A percentile compares a stretch with the other conserved stretches of the same genome.
phyloP scores from a whole-genome alignment of 208 protist species.

The Acanthamoeba sp. region DNA sequence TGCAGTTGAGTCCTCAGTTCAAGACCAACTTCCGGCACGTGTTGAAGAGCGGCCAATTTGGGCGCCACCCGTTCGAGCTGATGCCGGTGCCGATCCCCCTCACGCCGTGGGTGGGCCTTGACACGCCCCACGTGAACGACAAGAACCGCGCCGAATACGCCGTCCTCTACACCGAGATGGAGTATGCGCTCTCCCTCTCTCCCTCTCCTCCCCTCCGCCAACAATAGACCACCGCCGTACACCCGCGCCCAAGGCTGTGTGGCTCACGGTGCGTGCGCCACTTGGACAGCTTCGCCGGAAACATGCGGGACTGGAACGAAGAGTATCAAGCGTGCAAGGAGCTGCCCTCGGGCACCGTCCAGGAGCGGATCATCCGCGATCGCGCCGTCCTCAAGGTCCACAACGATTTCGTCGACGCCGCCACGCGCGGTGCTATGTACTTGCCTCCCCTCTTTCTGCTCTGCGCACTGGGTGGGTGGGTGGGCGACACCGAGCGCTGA shows the following conservation, averaged over 20 bases:
- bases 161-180: conserved; percentile 51
- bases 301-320: conserved; percentile 87
- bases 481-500: too few species aligned
- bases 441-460: not conserved
- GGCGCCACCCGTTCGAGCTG: conserved; percentile 76
- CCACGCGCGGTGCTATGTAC: conserved; percentile 78
- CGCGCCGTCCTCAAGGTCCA: conserved; percentile 81
- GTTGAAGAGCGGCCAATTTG: conserved; percentile 49
- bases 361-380: conserved; percentile 83
- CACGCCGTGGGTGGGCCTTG: conserved; percentile 34
- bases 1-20: conserved; percentile 37
- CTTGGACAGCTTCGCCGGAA: conserved; percentile 4
- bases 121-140: conserved; percentile 49
- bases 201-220: too few species aligned
- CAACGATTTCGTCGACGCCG: conserved; percentile 84
- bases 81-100: conserved; percentile 70
- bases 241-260: too few species aligned
- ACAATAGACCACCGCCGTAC: too few species aligned
- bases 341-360: conserved; percentile 49
- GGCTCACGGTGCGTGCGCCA: not conserved
- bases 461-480: too few species aligned
- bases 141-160: conserved; percentile 49
- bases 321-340: conserved; percentile 83
- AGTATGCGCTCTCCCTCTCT: not conserved
- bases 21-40: conserved; percentile 58